These are phyloP conservation scores for Chlorella sp. DNA, from an alignment of 139 green algal species.

Conservation along the genomic window DNA sequence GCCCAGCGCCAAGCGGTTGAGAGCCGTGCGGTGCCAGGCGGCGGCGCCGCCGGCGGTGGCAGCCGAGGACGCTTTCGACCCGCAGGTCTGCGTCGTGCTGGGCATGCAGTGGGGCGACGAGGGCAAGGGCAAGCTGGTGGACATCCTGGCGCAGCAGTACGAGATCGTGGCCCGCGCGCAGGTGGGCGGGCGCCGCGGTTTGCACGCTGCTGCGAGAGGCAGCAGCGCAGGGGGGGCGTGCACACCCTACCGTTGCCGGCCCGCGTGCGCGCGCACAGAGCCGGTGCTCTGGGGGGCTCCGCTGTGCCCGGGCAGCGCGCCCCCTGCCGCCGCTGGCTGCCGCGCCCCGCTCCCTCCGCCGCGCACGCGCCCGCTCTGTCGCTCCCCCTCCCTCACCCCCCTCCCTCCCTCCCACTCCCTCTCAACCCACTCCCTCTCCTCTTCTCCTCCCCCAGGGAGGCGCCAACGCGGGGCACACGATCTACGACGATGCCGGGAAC, in stretches of 20 bases:
- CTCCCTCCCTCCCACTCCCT: no score
- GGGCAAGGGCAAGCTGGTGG: slow-evolving; percentile 99
- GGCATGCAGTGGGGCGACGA: slow-evolving; percentile 99
- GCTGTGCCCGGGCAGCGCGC: no score
- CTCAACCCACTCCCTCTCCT: neutral
- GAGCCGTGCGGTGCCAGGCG: slow-evolving; percentile 18
- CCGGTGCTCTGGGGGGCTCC: no score
- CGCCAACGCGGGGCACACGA: slow-evolving; percentile 99
- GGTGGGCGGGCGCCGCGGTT: slow-evolving; percentile 41
- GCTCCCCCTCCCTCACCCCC: no score
- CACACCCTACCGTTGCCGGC: no score
- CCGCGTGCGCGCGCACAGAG: no score
- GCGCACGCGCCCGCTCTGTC: no score
- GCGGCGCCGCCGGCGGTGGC: neutral
- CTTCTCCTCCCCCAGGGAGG: slow-evolving; percentile 73
- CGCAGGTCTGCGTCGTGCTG: slow-evolving; percentile 88
- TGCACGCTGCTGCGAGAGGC: no score
- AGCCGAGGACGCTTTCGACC: slow-evolving; percentile 32
- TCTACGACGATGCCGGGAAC: slow-evolving; percentile 95
- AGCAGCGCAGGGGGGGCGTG: no score
- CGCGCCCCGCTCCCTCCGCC: no score
- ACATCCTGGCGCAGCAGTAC: slow-evolving; percentile 97
- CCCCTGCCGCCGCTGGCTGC: no score
- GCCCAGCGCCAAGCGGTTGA: no score
- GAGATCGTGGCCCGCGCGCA: slow-evolving; percentile 95